Evolutionary conservation across 257 asterid genomes (phyloP).

Genomic region (Lycium ferocissimum): DNA sequence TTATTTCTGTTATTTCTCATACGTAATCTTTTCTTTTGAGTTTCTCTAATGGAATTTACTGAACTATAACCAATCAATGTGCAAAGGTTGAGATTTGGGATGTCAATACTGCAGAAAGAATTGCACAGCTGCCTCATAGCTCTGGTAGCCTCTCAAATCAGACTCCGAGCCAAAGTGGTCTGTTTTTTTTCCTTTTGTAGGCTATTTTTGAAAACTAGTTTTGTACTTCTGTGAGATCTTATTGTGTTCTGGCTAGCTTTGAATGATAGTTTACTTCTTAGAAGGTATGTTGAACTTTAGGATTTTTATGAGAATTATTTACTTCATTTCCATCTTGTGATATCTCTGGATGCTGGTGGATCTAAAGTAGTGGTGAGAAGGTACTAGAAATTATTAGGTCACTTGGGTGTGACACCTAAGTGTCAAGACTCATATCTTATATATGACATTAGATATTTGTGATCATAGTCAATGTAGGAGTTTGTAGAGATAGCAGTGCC

Average conservation of each 20-base stretch:
- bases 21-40: neutral
- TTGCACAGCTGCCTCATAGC: constrained; percentile 55
- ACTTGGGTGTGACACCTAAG: neutral
- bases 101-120: constrained; percentile 57
- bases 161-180: constrained; percentile 63
- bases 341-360: constrained; percentile 1
- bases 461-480: neutral
- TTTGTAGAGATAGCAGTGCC: neutral
- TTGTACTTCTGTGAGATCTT: neutral
- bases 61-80: constrained; percentile 28
- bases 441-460: neutral
- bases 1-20: constrained; percentile 22
- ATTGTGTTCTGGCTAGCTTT: neutral
- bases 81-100: constrained; percentile 84
- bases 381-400: neutral
- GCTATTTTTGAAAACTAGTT: neutral
- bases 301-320: neutral
- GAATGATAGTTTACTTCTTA: neutral
- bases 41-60: constrained; percentile 18
- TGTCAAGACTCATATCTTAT: neutral
- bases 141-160: constrained; percentile 39
- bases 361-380: neutral
- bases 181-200: neutral
- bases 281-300: neutral
- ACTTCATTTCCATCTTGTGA: neutral